Base-by-base conservation (phyloP, 257 asterid genomes). In the Cynanchum wilfordii region DNA sequence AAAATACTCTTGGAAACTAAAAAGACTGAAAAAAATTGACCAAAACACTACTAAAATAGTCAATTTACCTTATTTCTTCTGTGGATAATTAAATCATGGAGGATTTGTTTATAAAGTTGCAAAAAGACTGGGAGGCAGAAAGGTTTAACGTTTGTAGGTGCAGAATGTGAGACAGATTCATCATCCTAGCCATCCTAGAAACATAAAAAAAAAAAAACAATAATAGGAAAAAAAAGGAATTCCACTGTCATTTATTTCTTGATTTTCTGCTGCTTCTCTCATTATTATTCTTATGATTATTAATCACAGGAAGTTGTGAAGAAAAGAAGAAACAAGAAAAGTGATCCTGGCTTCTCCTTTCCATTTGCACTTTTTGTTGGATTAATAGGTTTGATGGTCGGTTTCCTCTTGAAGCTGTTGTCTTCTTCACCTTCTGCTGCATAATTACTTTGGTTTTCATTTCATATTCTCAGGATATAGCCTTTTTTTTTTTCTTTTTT, bases 361-460 rank as follows among this genome's bases (percentile, higher is more conserved):
- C 73, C 29, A 60, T 85, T 85, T 72, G 85, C 89, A 0, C 58
- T 82, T 70, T 30, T 82, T 54, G 87, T 80, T 56, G 87, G 84
- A 38, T 25, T 85, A 68, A 85, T 82, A 42, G 87, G 89, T 38
- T 44, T 85, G 55, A 68, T 76, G 78, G 82, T 76, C 25, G 89
- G 89, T 56, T 68, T 85, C 75, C 74, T 85, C 65, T 70, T 80
- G 58, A 82, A 80, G 78, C 76, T 82, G 76, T 79, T 82, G 76
- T 80, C 79, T 71, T 77, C 85, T n/a, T 76, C 84, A 1, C 83
- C 81, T 57, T 45, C 84, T 22, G 73, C 81, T 22, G 73, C 81
- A 73, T 79, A 74, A 68, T 85, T 72, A 71, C 75, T 79, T 52
- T 42, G 47, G 47, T 54, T 30, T 44, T 59, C 2, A 29, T 10